Conservation (phyloP, 306 rosid species). For the Rubus parviflorus region DNA sequence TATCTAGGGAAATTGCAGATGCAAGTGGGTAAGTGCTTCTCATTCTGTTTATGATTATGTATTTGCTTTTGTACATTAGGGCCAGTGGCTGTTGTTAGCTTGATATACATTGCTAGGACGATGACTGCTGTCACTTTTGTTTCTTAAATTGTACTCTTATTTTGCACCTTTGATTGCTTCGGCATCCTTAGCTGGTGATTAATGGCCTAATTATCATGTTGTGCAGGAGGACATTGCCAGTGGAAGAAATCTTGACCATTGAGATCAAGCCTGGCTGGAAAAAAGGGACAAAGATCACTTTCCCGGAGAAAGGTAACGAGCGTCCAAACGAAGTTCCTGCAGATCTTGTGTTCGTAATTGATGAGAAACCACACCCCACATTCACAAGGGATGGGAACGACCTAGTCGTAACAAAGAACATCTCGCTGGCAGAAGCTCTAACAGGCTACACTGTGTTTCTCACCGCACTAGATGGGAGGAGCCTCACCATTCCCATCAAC, state of each 20-base stretch:
- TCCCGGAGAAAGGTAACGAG: constrained; percentile 83
- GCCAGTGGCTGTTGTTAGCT: not conserved
- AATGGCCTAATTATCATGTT: constrained; percentile 1
- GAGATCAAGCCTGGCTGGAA: constrained; percentile 95
- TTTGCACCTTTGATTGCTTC: not conserved
- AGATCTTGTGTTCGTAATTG: constrained; percentile 72
- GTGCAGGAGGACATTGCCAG: constrained; percentile 59
- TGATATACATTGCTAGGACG: not conserved
- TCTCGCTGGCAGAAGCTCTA: constrained; percentile 58
- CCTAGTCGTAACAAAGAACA: constrained; percentile 51
- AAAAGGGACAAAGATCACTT: constrained; percentile 90
- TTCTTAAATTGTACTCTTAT: not conserved
- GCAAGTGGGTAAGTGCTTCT: constrained; percentile 70
- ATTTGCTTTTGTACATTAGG: not conserved
- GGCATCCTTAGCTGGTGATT: not conserved
- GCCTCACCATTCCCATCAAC: constrained; percentile 52
- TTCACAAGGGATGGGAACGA: constrained; percentile 89
- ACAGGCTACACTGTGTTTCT: constrained; percentile 59
- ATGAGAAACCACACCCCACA: constrained; percentile 78
- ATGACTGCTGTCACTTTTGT: not conserved
- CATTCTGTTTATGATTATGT: not conserved
- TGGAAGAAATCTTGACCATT: constrained; percentile 83
- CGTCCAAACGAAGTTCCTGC: constrained; percentile 68
- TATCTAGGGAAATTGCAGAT: constrained; percentile 73
- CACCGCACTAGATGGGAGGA: constrained; percentile 73